A percentile compares a stretch with the other conserved stretches of the same genome.
phyloP scores from a whole-genome alignment of 2,329 filamentous ascomycete species.

The Pseudocercospora fijiensis region DNA sequence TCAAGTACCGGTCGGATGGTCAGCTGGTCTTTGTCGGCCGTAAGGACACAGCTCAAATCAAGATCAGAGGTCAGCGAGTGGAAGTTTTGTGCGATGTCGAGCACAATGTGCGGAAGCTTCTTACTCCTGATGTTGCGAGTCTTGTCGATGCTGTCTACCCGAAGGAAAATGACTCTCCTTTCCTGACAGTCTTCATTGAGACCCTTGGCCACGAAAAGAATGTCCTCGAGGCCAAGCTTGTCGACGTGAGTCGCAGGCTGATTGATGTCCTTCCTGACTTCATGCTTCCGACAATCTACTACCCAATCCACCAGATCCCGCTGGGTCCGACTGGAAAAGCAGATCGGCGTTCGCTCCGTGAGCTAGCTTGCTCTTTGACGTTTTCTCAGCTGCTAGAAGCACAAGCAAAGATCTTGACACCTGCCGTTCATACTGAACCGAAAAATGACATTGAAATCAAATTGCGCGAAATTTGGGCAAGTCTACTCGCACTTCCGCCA shows the following conservation, averaged over 20 bases:
- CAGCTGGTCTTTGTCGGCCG: slow-evolving; percentile 60
- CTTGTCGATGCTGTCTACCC: slow-evolving; percentile 12
- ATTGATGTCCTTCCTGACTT: slow-evolving; percentile 29
- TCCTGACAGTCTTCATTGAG: slow-evolving; percentile 14
- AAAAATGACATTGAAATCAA: slow-evolving; percentile 1
- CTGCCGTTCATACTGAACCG: slow-evolving; percentile 2
- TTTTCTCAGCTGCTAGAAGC: slow-evolving; percentile 5
- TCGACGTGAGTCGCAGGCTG: slow-evolving; percentile 27
- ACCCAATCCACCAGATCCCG: slow-evolving; percentile 45
- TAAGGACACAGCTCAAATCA: slow-evolving; percentile 60
- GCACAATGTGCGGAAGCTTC: slow-evolving; percentile 25
- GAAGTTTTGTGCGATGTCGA: slow-evolving; percentile 60
- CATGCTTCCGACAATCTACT: slow-evolving; percentile 16
- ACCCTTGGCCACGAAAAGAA: not conserved
- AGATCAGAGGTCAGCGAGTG: slow-evolving; percentile 64
- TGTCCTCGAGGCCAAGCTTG: slow-evolving; percentile 50
- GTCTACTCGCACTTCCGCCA: not conserved
- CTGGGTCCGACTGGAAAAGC: slow-evolving; percentile 47
- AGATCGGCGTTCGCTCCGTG: slow-evolving; percentile 9
- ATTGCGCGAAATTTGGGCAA: slow-evolving; percentile 13
- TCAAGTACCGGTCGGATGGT: slow-evolving; percentile 54
- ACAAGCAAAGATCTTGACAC: slow-evolving; percentile 8
- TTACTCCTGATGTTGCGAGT: slow-evolving; percentile 39
- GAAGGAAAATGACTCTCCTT: not conserved
- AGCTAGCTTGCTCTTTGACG: slow-evolving; percentile 7